Conservation (phyloP, 441 rosid genomes). For the Gossypium schwendimanii region DNA sequence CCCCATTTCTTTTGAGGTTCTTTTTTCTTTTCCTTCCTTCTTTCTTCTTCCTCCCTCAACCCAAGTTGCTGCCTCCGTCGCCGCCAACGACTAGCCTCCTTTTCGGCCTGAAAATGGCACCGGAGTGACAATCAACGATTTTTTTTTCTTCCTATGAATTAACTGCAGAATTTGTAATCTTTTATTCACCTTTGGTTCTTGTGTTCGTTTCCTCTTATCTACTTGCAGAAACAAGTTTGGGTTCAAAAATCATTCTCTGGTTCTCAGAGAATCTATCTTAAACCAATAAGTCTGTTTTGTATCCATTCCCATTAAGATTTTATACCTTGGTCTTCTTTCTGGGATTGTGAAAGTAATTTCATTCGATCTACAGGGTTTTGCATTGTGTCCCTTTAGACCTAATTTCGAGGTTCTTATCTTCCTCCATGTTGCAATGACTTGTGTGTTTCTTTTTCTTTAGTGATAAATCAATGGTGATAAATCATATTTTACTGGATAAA, state of each 20-base stretch:
- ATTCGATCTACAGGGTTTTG: background rate
- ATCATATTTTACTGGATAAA: background rate
- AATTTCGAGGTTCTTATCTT: background rate
- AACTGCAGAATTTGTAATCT: slow-evolving; percentile 3
- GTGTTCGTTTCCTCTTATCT: slow-evolving; percentile 1
- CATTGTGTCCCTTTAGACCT: background rate
- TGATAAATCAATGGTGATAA: too few relatives aligned
- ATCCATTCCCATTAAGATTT: background rate
- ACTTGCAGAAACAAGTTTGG: slow-evolving; percentile 73
- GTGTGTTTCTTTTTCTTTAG: background rate
- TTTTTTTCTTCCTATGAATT: background rate
- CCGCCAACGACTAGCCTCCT: too few relatives aligned
- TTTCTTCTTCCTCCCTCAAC: too few relatives aligned
- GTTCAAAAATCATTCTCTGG: slow-evolving; percentile 57
- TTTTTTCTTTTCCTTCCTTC: too few relatives aligned
- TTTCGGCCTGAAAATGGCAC: too few relatives aligned
- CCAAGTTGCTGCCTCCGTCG: too few relatives aligned
- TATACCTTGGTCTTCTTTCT: background rate
- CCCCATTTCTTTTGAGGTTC: too few relatives aligned
- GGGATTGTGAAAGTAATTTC: background rate
- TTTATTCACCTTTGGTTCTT: background rate
- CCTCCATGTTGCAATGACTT: background rate
- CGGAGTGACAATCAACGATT: too few relatives aligned
- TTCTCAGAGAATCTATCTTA: slow-evolving; percentile 29
- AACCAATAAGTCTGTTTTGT: slow-evolving; percentile 22